phyloP scores from a whole-genome alignment of 2,329 filamentous ascomycete species.

The Trichoderma atrobrunneum region DNA sequence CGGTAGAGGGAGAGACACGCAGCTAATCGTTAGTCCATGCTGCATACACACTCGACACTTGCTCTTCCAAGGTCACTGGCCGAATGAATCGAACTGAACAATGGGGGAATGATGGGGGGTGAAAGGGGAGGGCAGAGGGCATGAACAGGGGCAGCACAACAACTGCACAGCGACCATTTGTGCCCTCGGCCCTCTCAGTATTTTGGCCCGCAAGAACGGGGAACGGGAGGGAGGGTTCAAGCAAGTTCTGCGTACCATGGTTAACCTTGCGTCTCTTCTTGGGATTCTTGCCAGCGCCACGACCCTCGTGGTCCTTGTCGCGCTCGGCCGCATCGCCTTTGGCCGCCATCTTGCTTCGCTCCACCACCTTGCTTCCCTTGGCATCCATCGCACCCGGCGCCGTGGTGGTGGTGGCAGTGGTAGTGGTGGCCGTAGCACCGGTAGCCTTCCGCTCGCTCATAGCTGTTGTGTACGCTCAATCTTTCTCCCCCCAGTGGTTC shows the following conservation, averaged over 20 bases:
- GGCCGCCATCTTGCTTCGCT: conserved; percentile 27
- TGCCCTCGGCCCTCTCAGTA: not conserved
- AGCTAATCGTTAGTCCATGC: conserved; percentile 34
- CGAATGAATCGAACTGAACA: not conserved
- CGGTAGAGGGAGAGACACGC: conserved; percentile 19
- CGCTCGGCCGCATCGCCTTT: conserved; percentile 32
- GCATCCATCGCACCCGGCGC: conserved; percentile 27
- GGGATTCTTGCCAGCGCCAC: conserved; percentile 52
- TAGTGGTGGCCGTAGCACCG: conserved; percentile 20
- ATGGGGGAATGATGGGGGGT: not conserved
- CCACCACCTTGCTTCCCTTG: conserved; percentile 31
- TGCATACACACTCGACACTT: conserved; percentile 14
- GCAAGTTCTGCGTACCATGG: conserved; percentile 63
- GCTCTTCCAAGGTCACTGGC: not conserved
- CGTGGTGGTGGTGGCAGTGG: conserved; percentile 14
- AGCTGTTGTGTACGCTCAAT: conserved; percentile 22
- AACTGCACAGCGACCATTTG: not conserved
- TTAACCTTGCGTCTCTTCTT: conserved; percentile 89
- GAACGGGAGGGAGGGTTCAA: not conserved
- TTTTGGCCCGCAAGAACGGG: not conserved
- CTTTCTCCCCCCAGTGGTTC: not conserved
- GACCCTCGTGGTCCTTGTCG: conserved; percentile 29
- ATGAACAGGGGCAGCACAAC: not conserved
- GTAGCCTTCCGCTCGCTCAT: conserved; percentile 36
- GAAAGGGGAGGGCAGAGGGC: not conserved